phyloP scores from a whole-genome alignment of 306 rosid genomes.

The Begonia peltatifolia region DNA sequence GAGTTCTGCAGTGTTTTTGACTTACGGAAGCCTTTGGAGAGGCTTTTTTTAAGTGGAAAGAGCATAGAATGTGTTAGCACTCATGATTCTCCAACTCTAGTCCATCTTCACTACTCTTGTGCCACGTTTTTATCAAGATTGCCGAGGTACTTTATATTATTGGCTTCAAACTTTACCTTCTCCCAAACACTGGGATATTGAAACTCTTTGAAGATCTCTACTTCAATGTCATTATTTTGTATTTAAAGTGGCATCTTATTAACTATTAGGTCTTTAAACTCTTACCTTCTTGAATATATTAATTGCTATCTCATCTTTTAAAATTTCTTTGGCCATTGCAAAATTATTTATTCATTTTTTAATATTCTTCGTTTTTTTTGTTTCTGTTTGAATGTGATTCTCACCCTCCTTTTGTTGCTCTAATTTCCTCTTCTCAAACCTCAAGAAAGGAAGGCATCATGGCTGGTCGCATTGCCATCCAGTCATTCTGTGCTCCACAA shows the following conservation, averaged over 20 bases:
- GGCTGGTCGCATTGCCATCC: constrained; percentile 73
- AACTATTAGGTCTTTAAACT: no score
- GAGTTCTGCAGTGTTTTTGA: constrained; percentile 77
- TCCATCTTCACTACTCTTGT: constrained; percentile 39
- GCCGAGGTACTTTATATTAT: constrained; percentile 36
- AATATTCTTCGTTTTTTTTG: neutral
- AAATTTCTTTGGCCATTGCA: no score
- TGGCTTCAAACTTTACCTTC: constrained; percentile 1
- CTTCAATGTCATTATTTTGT: no score
- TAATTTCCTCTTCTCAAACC: neutral
- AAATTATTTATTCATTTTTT: neutral
- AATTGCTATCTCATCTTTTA: no score
- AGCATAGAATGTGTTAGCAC: constrained; percentile 55
- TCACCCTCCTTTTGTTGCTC: neutral
- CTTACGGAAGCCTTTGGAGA: constrained; percentile 65
- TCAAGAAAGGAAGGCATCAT: constrained; percentile 32
- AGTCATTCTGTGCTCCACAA: constrained; percentile 84
- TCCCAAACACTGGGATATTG: constrained; percentile 1
- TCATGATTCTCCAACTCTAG: constrained; percentile 46
- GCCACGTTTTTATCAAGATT: constrained; percentile 52
- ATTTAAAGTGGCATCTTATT: no score
- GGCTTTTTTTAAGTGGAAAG: constrained; percentile 42
- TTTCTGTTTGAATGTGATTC: neutral
- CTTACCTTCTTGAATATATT: no score
- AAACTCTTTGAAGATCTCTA: neutral